These are phyloP conservation scores for Saitozyma podzolica DNA, from an alignment of 768 basidiomycete species.

Conservation along the genomic window DNA sequence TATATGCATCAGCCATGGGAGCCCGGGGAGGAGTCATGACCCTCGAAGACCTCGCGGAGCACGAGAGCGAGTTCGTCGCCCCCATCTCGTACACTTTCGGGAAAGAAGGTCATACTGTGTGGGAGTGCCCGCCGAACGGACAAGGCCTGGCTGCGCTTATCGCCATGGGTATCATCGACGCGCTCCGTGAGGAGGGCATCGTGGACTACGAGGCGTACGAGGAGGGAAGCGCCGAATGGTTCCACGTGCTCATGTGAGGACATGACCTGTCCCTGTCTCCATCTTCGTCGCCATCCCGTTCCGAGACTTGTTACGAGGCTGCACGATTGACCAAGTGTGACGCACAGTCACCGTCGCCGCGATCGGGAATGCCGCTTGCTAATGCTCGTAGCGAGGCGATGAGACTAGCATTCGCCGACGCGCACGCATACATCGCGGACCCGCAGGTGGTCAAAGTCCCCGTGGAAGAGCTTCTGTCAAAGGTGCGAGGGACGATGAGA, in stretches of 20 bases:
- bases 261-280: neutral
- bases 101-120: slow-evolving; percentile 45
- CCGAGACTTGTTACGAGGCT: too few species aligned
- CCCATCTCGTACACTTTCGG: slow-evolving; percentile 83
- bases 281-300: neutral
- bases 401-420: slow-evolving; percentile 66
- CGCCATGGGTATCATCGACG: slow-evolving; percentile 84
- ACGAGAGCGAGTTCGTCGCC: slow-evolving; percentile 71
- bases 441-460: slow-evolving; percentile 73
- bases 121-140: slow-evolving; percentile 23
- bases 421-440: slow-evolving; percentile 69
- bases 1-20: slow-evolving; percentile 3
- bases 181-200: slow-evolving; percentile 69
- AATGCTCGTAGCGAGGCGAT: slow-evolving; percentile 8
- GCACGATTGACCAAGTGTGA: too few species aligned
- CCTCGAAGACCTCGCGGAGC: slow-evolving; percentile 80
- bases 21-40: slow-evolving; percentile 64
- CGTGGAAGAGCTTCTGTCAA: slow-evolving; percentile 74
- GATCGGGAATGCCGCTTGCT: too few species aligned
- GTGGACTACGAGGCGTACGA: slow-evolving; percentile 71
- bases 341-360: too few species aligned
- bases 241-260: slow-evolving; percentile 63
- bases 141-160: slow-evolving; percentile 89
- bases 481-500: slow-evolving; percentile 56
- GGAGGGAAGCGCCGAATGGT: slow-evolving; percentile 82